phyloP scores from a whole-genome alignment of 2,329 filamentous ascomycete genomes.

The Botrytis pseudocinerea region DNA sequence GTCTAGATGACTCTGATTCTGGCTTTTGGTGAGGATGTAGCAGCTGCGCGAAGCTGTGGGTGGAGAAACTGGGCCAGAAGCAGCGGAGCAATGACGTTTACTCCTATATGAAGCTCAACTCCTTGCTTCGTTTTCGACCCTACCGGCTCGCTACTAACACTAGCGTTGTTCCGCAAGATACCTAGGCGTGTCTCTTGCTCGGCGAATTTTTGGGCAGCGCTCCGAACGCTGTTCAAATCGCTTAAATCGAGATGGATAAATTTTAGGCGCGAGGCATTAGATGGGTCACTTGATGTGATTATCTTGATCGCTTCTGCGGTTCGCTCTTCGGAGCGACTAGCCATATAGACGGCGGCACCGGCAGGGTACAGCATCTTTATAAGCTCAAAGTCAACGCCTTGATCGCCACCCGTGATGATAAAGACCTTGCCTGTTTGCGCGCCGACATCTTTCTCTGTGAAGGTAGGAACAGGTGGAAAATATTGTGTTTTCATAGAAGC shows the following conservation, averaged over 20 bases:
- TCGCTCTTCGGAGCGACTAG: constrained; percentile 44
- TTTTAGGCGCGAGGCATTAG: constrained; percentile 39
- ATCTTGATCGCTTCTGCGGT: constrained; percentile 35
- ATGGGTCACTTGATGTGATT: constrained; percentile 42
- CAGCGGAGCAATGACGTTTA: constrained; percentile 18
- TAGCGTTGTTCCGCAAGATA: constrained; percentile 45
- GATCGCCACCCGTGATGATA: constrained; percentile 45
- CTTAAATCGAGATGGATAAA: constrained; percentile 44
- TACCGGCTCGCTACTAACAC: constrained; percentile 40
- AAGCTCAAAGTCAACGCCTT: constrained; percentile 43
- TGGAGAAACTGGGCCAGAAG: neutral
- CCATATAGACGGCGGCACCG: constrained; percentile 47
- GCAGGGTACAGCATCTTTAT: constrained; percentile 44
- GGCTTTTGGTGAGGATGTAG: neutral
- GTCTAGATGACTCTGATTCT: constrained; percentile 2
- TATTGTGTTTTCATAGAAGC: constrained; percentile 26
- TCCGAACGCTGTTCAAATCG: constrained; percentile 44
- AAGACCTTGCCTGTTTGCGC: constrained; percentile 44
- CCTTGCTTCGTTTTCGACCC: constrained; percentile 38
- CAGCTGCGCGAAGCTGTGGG: neutral
- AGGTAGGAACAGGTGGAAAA: constrained; percentile 43
- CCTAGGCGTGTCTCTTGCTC: constrained; percentile 43
- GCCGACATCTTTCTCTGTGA: constrained; percentile 46
- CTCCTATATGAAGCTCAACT: constrained; percentile 42
- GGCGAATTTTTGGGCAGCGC: constrained; percentile 41